Evolutionary conservation across 2,329 filamentous ascomycete species (phyloP), one percentile per base, ranked within the genome.

Genomic region (Myrmaecium sp.): DNA sequence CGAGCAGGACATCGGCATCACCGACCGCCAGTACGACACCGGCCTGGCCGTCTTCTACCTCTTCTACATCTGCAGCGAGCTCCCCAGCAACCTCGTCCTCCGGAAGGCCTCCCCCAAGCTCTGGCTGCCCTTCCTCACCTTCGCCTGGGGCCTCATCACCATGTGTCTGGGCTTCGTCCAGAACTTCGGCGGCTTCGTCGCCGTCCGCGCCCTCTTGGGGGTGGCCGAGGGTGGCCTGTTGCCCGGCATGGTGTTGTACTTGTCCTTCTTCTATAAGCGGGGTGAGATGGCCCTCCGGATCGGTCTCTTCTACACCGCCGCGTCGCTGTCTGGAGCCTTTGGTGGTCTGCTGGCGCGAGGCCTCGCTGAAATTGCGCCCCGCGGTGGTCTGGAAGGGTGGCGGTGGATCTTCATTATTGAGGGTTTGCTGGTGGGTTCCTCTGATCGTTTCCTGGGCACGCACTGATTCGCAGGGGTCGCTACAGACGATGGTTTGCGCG

Each of bases 1-100:
- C 1, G 36, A 42, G 6, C 38, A 43, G 1, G 51, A 57, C n/a
- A 43, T 59, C 11, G 20, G 47, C 2, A 47, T 59, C 9, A 42
- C 42, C 10, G 47, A 47, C 7, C 46, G 52, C 27, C 48, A 51
- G 11, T 59, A 52, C 46, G 59, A 58, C 30, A 40, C 55, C 17
- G 49, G 53, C 0, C 43, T 59, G 2, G 46, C 52, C 5, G 49
- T 60, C 21, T 60, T 59, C 41, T 58, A 58, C 37, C 51, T 59
- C 17, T 38, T 44, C 5, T 58, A 58, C 24, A 51, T 58, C 30
- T 43, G 50, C 26, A 41, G 54, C 27, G 53, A 56, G 28, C 46
- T 57, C 2, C 54, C 52, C 0, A 48, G 41, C 10, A 57, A 57
- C 23, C 45, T 53, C 33, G 43, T 55, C 3, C 44, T 55, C 15